These are phyloP conservation scores for Saccharomycopsis malanga DNA, from an alignment of 805 yeast genomes.

Conservation along the genomic window DNA sequence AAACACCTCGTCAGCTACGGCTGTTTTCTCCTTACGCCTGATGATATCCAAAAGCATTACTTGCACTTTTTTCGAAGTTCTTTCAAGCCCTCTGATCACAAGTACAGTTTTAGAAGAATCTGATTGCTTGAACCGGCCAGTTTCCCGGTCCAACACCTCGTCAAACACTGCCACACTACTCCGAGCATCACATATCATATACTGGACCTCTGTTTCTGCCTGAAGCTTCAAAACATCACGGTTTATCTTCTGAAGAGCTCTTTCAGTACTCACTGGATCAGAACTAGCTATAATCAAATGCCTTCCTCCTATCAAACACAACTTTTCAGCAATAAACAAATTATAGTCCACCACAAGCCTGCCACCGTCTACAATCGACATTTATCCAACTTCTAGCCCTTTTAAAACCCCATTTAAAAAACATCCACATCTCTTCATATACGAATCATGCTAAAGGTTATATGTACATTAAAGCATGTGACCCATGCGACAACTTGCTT, in stretches of 20 bases:
- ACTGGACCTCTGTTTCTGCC: not conserved
- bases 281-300: constrained; percentile 17
- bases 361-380: no score
- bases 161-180: not conserved
- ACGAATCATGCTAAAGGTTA: no score
- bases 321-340: constrained; percentile 12
- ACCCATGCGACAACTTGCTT: no score
- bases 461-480: no score
- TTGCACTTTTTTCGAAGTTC: constrained; percentile 10
- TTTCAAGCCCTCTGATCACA: constrained; percentile 18
- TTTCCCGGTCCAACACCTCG: constrained; percentile 1
- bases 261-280: constrained; percentile 16
- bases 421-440: no score
- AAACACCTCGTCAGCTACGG: constrained; percentile 9
- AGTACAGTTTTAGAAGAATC: constrained; percentile 1
- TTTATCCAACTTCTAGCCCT: no score
- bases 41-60: constrained; percentile 21
- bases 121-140: not conserved
- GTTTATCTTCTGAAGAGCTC: constrained; percentile 12
- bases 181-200: constrained; percentile 6
- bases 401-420: no score
- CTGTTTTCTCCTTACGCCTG: constrained; percentile 6
- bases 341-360: constrained; percentile 6
- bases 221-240: not conserved
- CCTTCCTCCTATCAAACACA: constrained; percentile 17